A percentile compares a stretch with the other conserved stretches of the same genome.
Evolutionary conservation across 2,329 filamentous ascomycete species (phyloP).

Genomic region (Neocatenulostroma microsporum): DNA sequence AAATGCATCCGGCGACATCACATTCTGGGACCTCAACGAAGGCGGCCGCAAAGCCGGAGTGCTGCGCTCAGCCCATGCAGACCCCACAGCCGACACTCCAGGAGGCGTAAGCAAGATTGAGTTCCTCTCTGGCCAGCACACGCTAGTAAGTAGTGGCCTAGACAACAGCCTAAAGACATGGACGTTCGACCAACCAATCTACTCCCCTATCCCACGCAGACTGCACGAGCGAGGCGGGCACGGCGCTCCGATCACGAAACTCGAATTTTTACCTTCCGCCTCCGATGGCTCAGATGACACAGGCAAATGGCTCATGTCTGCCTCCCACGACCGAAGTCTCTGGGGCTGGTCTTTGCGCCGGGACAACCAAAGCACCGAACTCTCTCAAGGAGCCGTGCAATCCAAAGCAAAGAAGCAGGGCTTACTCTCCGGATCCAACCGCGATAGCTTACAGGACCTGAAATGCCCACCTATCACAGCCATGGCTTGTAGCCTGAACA

Average conservation of each 20-base stretch:
- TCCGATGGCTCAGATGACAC: constrained; percentile 82
- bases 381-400: constrained; percentile 83
- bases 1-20: constrained; percentile 72
- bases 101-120: constrained; percentile 82
- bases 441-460: constrained; percentile 49
- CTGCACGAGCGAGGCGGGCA: constrained; percentile 84
- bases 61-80: constrained; percentile 79
- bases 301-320: constrained; percentile 91
- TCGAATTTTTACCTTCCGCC: constrained; percentile 78
- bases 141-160: constrained; percentile 80
- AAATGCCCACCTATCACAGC: constrained; percentile 89
- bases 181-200: constrained; percentile 91
- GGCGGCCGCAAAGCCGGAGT: constrained; percentile 81
- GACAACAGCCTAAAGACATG: constrained; percentile 94
- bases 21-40: constrained; percentile 90
- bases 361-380: constrained; percentile 86
- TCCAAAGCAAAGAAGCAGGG: constrained; percentile 85
- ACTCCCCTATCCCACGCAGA: constrained; percentile 75
- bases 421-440: constrained; percentile 44
- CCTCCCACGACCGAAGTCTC: constrained; percentile 78
- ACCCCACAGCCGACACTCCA: constrained; percentile 60
- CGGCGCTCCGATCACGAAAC: constrained; percentile 71
- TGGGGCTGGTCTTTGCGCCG: constrained; percentile 95
- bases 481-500: constrained; percentile 84
- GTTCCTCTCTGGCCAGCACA: constrained; percentile 80